These are phyloP conservation scores for Wickerhamiella cacticola DNA, from an alignment of 805 yeast genomes.

Conservation along the genomic window DNA sequence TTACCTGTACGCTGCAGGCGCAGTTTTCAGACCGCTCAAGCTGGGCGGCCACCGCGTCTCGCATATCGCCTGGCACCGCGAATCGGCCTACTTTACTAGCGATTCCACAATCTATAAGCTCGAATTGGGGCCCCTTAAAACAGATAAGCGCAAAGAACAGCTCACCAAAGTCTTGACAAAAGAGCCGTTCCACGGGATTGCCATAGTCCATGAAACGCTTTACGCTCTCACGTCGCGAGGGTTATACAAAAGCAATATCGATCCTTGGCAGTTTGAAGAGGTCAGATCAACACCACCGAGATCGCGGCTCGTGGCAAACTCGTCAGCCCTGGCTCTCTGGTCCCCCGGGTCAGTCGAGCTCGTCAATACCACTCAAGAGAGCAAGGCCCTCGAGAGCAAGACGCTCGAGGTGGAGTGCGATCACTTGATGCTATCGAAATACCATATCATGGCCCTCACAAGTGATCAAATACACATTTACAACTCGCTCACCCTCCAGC, in stretches of 20 bases:
- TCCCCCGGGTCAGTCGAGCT: no score
- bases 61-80: conserved; percentile 1
- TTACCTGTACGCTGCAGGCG: conserved; percentile 40
- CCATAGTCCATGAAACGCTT: conserved; percentile 1
- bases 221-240: neutral
- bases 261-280: neutral
- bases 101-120: neutral
- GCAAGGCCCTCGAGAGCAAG: neutral
- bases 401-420: neutral
- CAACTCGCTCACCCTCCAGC: conserved; percentile 35
- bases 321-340: neutral
- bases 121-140: conserved; percentile 5
- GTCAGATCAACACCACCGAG: neutral
- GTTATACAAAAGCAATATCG: neutral
- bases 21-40: conserved; percentile 18
- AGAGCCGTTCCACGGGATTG: neutral
- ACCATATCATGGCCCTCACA: conserved; percentile 41
- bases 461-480: conserved; percentile 27
- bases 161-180: conserved; percentile 1
- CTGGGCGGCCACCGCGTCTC: neutral
- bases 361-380: no score
- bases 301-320: neutral
- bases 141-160: neutral
- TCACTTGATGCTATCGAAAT: conserved; percentile 37
- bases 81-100: neutral